Evolutionary conservation across 345 rosid species (phyloP).

Genomic region (Camelina hispida): DNA sequence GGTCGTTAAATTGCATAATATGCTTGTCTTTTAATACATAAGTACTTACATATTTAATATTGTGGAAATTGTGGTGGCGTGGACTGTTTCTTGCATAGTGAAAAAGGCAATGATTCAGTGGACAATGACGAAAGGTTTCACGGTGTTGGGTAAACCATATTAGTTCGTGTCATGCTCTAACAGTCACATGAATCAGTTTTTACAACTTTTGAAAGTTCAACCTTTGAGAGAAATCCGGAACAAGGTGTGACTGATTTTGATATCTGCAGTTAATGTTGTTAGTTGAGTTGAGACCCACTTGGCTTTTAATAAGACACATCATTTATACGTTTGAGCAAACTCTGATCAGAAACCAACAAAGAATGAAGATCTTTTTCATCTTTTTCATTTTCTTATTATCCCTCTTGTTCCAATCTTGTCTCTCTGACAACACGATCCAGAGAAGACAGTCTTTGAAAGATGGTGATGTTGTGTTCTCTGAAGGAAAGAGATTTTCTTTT

Average conservation of each 20-base stretch:
- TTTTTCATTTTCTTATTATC: slow-evolving; percentile 30
- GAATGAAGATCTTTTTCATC: slow-evolving; percentile 37
- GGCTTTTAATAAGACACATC: slow-evolving; percentile 18
- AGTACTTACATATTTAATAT: background rate
- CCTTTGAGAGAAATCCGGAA: slow-evolving; percentile 29
- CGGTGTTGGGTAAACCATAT: slow-evolving; percentile 19
- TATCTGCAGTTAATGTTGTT: slow-evolving; percentile 31
- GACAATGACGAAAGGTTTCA: slow-evolving; percentile 35
- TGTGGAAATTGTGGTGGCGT: slow-evolving; percentile 32
- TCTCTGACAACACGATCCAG: slow-evolving; percentile 42
- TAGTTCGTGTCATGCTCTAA: slow-evolving; percentile 40
- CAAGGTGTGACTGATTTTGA: slow-evolving; percentile 12
- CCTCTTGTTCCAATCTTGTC: slow-evolving; percentile 31
- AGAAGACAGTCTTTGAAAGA: slow-evolving; percentile 48
- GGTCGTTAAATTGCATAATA: background rate
- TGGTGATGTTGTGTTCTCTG: slow-evolving; percentile 53
- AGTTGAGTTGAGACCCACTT: slow-evolving; percentile 36
- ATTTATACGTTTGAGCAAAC: slow-evolving; percentile 34
- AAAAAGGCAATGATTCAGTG: slow-evolving; percentile 32
- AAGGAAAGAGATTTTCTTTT: slow-evolving; percentile 49
- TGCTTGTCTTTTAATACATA: slow-evolving; percentile 25
- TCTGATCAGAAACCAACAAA: slow-evolving; percentile 28
- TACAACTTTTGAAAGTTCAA: slow-evolving; percentile 23
- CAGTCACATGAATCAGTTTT: slow-evolving; percentile 40
- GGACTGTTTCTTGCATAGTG: slow-evolving; percentile 23